phyloP scores from a whole-genome alignment of 2,329 filamentous ascomycete genomes.

The Clonostachys rhizophaga region DNA sequence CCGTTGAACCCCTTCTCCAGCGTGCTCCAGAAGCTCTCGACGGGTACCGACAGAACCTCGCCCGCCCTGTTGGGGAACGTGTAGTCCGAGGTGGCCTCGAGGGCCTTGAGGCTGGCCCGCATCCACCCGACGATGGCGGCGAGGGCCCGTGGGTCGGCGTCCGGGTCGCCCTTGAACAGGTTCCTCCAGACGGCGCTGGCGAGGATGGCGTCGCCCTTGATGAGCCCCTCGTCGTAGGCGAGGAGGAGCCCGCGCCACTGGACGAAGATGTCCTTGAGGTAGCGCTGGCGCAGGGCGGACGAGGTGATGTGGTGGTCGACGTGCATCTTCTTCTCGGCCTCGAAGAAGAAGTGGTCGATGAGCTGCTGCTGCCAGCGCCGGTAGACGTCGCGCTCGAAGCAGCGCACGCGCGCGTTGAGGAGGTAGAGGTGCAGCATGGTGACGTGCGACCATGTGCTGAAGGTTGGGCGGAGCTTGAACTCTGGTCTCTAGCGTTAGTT shows the following conservation, averaged over 20 bases:
- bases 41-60: conserved; percentile 26
- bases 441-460: conserved; percentile 93
- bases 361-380: conserved; percentile 83
- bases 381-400: conserved; percentile 65
- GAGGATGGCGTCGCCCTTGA: conserved; percentile 71
- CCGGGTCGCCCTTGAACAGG: conserved; percentile 68
- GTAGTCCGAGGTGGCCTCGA: conserved; percentile 46
- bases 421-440: conserved; percentile 97
- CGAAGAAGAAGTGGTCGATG: conserved; percentile 92
- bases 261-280: conserved; percentile 83
- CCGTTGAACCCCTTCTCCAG: conserved; percentile 31
- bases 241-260: conserved; percentile 87
- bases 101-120: conserved; percentile 36
- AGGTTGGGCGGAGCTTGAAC: conserved; percentile 76
- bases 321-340: conserved; percentile 80
- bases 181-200: conserved; percentile 90
- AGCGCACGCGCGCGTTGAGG: conserved; percentile 76
- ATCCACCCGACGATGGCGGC: conserved; percentile 55
- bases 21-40: conserved; percentile 37
- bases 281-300: conserved; percentile 54
- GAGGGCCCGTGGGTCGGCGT: conserved; percentile 43
- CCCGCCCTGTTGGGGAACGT: conserved; percentile 20
- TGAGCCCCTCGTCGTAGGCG: conserved; percentile 78
- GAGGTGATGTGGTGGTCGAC: conserved; percentile 68
- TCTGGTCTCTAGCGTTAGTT: conserved; percentile 39